A percentile compares a stretch with the other conserved stretches of the same genome.
Evolutionary conservation across 306 rosid species (phyloP).

Genomic region (Pachyrhizus erosus): DNA sequence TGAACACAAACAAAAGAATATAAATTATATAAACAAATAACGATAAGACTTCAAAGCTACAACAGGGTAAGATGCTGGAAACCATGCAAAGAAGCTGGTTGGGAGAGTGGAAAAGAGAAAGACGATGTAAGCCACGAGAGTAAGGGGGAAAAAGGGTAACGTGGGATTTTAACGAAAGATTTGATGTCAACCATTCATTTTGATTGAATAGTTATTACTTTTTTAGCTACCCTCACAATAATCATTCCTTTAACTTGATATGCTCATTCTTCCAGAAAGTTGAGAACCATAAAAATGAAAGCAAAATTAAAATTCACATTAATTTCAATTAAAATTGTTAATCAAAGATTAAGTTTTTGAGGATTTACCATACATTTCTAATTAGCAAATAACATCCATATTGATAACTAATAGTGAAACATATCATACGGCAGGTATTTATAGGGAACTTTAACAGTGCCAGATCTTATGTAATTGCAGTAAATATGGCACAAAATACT

Average conservation of each 20-base stretch:
- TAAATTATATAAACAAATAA: neutral
- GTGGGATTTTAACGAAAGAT: constrained; percentile 13
- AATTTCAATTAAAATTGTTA: constrained; percentile 17
- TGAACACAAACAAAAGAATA: neutral
- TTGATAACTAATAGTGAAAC: neutral
- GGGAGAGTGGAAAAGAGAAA: neutral
- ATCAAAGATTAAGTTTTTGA: neutral
- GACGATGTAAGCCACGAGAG: neutral
- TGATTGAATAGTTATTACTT: neutral
- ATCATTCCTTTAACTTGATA: constrained; percentile 7
- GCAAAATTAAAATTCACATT: constrained; percentile 21
- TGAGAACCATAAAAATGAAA: constrained; percentile 4
- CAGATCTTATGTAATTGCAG: neutral
- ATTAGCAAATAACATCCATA: constrained; percentile 26
- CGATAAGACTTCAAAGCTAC: neutral
- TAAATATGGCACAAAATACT: neutral
- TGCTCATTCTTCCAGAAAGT: constrained; percentile 13
- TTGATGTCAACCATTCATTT: constrained; percentile 4
- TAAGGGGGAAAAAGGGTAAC: neutral
- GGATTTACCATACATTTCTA: neutral
- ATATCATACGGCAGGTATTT: constrained; percentile 19
- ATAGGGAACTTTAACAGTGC: constrained; percentile 3
- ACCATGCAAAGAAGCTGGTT: neutral
- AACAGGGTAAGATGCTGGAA: neutral
- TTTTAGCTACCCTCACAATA: neutral